Evolutionary conservation across 2,329 filamentous ascomycete genomes (phyloP), one percentile per base, ranked within the genome.

Genomic region (Ceratocystis lukuohia): DNA sequence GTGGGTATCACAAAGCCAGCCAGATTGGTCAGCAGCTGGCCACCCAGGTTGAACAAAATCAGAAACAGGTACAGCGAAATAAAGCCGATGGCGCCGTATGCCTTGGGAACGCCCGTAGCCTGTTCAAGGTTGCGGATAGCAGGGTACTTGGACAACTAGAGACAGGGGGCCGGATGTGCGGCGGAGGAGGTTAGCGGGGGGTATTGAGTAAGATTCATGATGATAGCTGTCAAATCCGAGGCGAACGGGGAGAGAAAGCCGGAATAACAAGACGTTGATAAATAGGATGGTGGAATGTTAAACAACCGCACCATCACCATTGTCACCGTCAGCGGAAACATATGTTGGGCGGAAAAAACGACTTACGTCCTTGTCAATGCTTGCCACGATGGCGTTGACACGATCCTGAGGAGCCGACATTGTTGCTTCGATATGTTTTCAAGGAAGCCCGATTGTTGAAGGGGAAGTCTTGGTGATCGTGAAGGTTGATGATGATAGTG

Each of bases 21-120:
- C 71, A 91, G 78, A 80, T 95, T 95, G 78, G 90, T 91, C 71
- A 95, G 81, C 74, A 94, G 88, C 78, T 92, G 89, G 72, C 90
- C 89, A 70, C 88, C 90, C 70, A 94, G 88, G 83, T 95, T 95
- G 82, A 95, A 91, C 80, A 94, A 86, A 78, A 94, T 89, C 72
- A 94, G 84, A 80, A 93, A 91, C 80, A 94, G 91, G 82, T 95
- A 95, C 71, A 92, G 84, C 64, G 86, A 86, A 68, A 77, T 87
- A 67, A 90, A 74, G 72, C 89, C 90, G 72, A 93, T 86, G 74
- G 89, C 82, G 70, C 85, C 87, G 76, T 95, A 94, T 73, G 89
- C 87, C 82, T 95, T 95, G 75, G 90, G 90, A 63, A 94, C 83
- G 67, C 84, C 86, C 70, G 87, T 88, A 77, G 89, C 86, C 82